Evolutionary conservation across 768 basidiomycete species (phyloP), one percentile per base, ranked within the genome.

Genomic region (Kwoniella newhampshirensis): DNA sequence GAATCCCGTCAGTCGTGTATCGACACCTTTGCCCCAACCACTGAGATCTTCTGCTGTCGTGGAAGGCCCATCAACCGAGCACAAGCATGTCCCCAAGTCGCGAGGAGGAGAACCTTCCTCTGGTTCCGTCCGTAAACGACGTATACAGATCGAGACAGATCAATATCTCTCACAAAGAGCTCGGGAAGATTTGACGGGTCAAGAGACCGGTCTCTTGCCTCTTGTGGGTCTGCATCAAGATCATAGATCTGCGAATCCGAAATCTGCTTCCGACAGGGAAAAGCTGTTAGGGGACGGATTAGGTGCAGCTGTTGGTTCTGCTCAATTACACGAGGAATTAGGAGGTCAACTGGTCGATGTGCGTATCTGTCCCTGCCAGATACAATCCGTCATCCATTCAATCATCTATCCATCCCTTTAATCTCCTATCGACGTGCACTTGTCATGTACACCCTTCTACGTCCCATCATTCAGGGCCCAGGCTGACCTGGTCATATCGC

Each of bases 341-440:
- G 73, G 75, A 2, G 71, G 69, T 20, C 71, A 74, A 46, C 53
- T 76, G 20, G 73, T 71, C 15, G 73, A 74, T 40, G 75, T 74
- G 32, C 52, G 75, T 61, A 2, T 18, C 27, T n/a, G n/a, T n/a
- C n/a, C n/a, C n/a, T n/a, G n/a, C n/a, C n/a, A n/a, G n/a, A n/a
- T n/a, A n/a, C n/a, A n/a, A n/a, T n/a, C n/a, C n/a, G n/a, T n/a
- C n/a, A n/a, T n/a, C n/a, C n/a, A n/a, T n/a, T n/a, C n/a, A n/a
- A n/a, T n/a, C n/a, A n/a, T n/a, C n/a, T n/a, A n/a, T n/a, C n/a
- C n/a, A n/a, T n/a, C n/a, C n/a, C n/a, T n/a, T n/a, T n/a, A n/a
- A n/a, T n/a, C n/a, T n/a, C n/a, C n/a, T n/a, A n/a, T n/a, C n/a
- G n/a, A n/a, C n/a, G n/a, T n/a, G n/a, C n/a, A n/a, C n/a, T n/a